A percentile compares a stretch with the other conserved stretches of the same genome.
Evolutionary conservation across 1,284 basidiomycete species (phyloP).

Genomic region (Ceratobasidium sp.): DNA sequence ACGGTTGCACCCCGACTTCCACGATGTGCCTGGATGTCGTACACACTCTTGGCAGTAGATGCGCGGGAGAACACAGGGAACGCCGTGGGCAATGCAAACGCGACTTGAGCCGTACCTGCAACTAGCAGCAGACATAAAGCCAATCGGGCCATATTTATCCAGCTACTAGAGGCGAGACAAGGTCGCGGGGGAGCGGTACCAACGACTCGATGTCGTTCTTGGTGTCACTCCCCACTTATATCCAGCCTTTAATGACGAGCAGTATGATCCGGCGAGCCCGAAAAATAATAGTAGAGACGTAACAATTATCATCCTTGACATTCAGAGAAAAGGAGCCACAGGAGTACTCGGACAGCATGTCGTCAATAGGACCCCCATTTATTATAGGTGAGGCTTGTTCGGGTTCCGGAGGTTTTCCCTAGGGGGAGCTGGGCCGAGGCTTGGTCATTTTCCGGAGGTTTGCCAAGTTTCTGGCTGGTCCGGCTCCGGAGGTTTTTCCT

Average conservation of each 20-base stretch:
- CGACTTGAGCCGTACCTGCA: slow-evolving; percentile 17
- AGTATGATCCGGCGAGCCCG: neutral
- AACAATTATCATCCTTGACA: neutral
- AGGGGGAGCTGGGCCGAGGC: too few relatives aligned
- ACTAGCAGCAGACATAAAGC: slow-evolving; percentile 12
- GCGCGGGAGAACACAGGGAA: slow-evolving; percentile 37
- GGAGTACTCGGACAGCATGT: too few relatives aligned
- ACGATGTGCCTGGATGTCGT: slow-evolving; percentile 74
- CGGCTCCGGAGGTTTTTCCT: too few relatives aligned
- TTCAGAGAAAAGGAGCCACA: neutral
- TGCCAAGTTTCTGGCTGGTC: too few relatives aligned
- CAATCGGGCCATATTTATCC: slow-evolving; percentile 24
- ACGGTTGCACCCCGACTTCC: slow-evolving; percentile 80
- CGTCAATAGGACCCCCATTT: too few relatives aligned
- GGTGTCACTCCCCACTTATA: slow-evolving; percentile 13
- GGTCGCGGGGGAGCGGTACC: neutral
- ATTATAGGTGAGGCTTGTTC: too few relatives aligned
- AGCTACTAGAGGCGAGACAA: neutral
- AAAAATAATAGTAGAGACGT: slow-evolving; percentile 11
- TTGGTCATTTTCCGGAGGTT: too few relatives aligned
- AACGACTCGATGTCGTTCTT: slow-evolving; percentile 30
- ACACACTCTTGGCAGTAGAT: slow-evolving; percentile 19
- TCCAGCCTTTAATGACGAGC: too few relatives aligned
- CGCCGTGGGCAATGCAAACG: slow-evolving; percentile 18
- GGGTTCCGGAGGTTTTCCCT: too few relatives aligned